Conservation (phyloP, 2,329 filamentous ascomycete species). For the Achaetomium macrosporum region DNA sequence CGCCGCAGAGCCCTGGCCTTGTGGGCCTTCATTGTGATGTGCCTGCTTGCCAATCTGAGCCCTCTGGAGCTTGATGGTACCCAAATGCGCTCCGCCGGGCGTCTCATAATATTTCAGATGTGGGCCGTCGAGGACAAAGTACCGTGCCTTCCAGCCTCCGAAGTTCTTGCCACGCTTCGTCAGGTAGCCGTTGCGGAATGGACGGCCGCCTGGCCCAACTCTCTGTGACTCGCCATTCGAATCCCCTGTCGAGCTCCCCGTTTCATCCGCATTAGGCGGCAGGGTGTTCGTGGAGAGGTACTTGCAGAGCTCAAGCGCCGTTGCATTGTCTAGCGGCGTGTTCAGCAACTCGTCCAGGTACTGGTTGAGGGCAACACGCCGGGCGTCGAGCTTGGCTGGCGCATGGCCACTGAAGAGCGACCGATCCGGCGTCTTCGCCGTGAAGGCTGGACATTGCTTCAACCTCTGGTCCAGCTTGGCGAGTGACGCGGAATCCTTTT, state of each 20-base stretch:
- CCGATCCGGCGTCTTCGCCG: conserved; percentile 73
- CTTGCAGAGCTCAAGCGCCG: conserved; percentile 75
- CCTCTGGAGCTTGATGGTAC: conserved; percentile 84
- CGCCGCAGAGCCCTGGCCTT: conserved; percentile 46
- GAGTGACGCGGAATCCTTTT: conserved; percentile 82
- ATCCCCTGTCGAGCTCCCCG: conserved; percentile 34
- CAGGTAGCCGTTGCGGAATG: conserved; percentile 79
- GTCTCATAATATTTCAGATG: conserved; percentile 83
- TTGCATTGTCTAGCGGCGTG: conserved; percentile 69
- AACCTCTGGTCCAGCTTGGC: conserved; percentile 76
- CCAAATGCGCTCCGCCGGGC: conserved; percentile 82
- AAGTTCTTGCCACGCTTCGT: conserved; percentile 99
- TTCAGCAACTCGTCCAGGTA: conserved; percentile 86
- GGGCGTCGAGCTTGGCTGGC: conserved; percentile 85
- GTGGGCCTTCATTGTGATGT: conserved; percentile 57
- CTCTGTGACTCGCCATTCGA: conserved; percentile 34
- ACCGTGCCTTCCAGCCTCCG: conserved; percentile 89
- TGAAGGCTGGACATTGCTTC: conserved; percentile 66
- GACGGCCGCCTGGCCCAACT: conserved; percentile 57
- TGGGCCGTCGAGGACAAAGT: conserved; percentile 56
- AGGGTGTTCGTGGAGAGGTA: conserved; percentile 70
- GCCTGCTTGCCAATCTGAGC: conserved; percentile 95
- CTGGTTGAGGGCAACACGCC: conserved; percentile 70
- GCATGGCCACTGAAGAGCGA: conserved; percentile 87
- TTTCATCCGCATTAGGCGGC: conserved; percentile 57